Base-by-base conservation (phyloP, 2,329 filamentous ascomycete genomes). In the Alternaria tenuissima region DNA sequence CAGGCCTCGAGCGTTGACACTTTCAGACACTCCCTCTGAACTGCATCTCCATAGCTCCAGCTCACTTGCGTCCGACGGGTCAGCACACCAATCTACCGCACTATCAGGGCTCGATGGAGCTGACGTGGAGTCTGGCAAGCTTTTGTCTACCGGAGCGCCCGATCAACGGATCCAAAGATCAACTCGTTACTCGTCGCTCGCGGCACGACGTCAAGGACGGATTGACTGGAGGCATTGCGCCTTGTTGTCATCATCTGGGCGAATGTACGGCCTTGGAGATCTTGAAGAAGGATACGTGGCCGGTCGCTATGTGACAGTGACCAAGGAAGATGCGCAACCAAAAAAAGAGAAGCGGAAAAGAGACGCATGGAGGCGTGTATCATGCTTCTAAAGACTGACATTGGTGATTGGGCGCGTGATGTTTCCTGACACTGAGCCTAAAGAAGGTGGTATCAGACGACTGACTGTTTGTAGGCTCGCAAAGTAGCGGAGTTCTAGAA, bases 371-470 rank as follows among this genome's bases (percentile, higher is more conserved):
- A 52, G 0, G n/a, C 22, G 34, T 3, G 11, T 41, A 7, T 11
- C 12, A 3, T 52, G 49, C n/a, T 52, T 52, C n/a, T 26, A 22
- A n/a, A 3, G 49, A 2, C 20, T 2, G 49, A 48, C 0, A 22
- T n/a, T 16, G 0, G 11, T 5, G 18, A 48, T 22, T 48, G 6
- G 36, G 4, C 1, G 0, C 7, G 0, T 1, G 5, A 1, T 20
- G 0, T 18, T 39, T 20, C 8, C 7, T 20, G n/a, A 4, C 9
- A 3, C 0, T 12, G 0, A 5, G n/a, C 7, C 3, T 6, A 7
- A 16, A 8, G 7, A 11, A 3, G n/a, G n/a, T 8, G 0, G n/a
- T 0, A 20, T 8, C 0, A 8, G 7, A 39, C 5, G 16, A 36
- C 18, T 7, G 4, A 0, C 2, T 1, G n/a, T 8, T 7, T 5